Percentiles rank a stretch among this genome's conserved stretches.
These are phyloP conservation scores for Zygoascus hellenicus DNA, from an alignment of 1,139 yeast genomes.

Conservation along the genomic window DNA sequence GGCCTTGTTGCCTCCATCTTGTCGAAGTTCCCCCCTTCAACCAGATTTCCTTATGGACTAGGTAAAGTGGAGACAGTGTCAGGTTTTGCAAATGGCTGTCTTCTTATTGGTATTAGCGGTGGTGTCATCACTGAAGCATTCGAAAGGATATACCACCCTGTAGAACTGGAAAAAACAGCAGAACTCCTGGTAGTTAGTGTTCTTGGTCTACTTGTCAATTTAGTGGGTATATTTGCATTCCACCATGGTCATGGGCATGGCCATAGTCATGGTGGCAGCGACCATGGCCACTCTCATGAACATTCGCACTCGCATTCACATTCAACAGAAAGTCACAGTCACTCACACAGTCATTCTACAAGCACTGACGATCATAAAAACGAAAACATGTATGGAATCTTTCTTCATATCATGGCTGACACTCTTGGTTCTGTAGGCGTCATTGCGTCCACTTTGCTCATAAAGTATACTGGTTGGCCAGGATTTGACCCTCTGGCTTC, in stretches of 20 bases:
- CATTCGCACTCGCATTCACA: slow-evolving; percentile 40
- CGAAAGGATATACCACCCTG: slow-evolving; percentile 74
- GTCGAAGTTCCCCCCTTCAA: slow-evolving; percentile 54
- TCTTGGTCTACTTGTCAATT: slow-evolving; percentile 78
- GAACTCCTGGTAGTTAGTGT: slow-evolving; percentile 81
- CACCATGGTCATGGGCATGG: slow-evolving; percentile 65
- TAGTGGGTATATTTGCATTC: slow-evolving; percentile 91
- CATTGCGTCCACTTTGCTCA: slow-evolving; percentile 66
- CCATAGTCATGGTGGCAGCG: slow-evolving; percentile 30
- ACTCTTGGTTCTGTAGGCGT: slow-evolving; percentile 97
- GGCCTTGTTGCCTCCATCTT: slow-evolving; percentile 82
- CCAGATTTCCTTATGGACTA: slow-evolving; percentile 80
- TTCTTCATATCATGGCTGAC: slow-evolving; percentile 88
- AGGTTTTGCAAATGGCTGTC: slow-evolving; percentile 90
- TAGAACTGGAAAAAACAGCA: slow-evolving; percentile 69
- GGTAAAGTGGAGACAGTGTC: slow-evolving; percentile 83
- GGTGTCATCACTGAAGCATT: slow-evolving; percentile 85
- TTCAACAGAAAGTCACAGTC: slow-evolving; percentile 15
- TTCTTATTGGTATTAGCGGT: slow-evolving; percentile 79
- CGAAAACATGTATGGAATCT: slow-evolving; percentile 93
- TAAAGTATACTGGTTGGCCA: slow-evolving; percentile 42
- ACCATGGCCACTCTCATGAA: slow-evolving; percentile 23
- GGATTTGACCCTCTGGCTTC: slow-evolving; percentile 93
- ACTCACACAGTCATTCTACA: slow-evolving; percentile 15
- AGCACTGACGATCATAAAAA: slow-evolving; percentile 35